Percentiles rank a stretch among this genome's conserved stretches.
Evolutionary conservation across 768 basidiomycete genomes (phyloP).

Genomic region (Leccinum obscurum): DNA sequence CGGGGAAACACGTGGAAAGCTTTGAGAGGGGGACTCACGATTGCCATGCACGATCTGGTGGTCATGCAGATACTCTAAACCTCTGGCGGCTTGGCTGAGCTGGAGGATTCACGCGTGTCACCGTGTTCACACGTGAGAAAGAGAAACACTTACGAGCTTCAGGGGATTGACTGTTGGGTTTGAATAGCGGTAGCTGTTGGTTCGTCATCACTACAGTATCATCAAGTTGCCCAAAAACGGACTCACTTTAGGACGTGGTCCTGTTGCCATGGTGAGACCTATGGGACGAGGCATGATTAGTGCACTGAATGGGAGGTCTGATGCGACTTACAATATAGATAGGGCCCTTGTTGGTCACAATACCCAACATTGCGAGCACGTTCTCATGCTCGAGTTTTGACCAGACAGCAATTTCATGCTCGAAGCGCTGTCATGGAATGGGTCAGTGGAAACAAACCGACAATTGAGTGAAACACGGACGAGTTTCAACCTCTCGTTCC

Average conservation of each 20-base stretch:
- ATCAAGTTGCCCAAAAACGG: neutral
- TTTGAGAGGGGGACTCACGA: conserved; percentile 44
- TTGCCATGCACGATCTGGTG: conserved; percentile 58
- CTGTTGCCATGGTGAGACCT: conserved; percentile 66
- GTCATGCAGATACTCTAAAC: conserved; percentile 56
- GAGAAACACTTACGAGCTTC: conserved; percentile 37
- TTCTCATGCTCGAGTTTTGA: conserved; percentile 50
- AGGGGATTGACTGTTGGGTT: conserved; percentile 41
- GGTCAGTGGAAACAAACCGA: neutral
- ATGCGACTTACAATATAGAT: conserved; percentile 45
- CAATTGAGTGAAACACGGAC: conserved; percentile 10
- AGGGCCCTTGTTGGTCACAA: conserved; percentile 53
- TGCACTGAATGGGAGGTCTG: neutral
- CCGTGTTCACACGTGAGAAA: neutral
- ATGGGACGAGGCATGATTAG: conserved; percentile 1
- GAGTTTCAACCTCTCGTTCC: conserved; percentile 41
- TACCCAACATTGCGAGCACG: conserved; percentile 49
- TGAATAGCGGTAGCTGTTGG: conserved; percentile 41
- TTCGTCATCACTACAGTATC: neutral
- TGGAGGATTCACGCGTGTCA: conserved; percentile 19
- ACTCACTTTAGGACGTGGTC: conserved; percentile 55
- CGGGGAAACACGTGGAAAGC: neutral
- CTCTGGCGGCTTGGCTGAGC: conserved; percentile 55
- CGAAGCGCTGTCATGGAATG: conserved; percentile 44
- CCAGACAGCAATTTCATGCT: conserved; percentile 58